Evolutionary conservation across 1,139 yeast species (phyloP).

Genomic region (Nadsonia starkeyi-henricii): DNA sequence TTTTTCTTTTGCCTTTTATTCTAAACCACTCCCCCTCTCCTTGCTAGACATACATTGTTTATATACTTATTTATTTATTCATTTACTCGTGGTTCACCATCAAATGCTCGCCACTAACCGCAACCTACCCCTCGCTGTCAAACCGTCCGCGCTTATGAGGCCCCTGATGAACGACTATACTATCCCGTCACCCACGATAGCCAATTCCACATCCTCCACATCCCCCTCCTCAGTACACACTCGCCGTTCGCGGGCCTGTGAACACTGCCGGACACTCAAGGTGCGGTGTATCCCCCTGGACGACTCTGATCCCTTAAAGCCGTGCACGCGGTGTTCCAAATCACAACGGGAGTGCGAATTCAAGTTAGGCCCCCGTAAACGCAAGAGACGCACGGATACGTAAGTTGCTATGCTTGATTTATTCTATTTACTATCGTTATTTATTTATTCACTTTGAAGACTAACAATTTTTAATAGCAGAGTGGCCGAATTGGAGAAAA

Average conservation of each 20-base stretch:
- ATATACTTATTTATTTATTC: too few relatives aligned
- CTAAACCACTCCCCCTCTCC: too few relatives aligned
- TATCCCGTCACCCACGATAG: too few relatives aligned
- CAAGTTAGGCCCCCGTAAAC: slow-evolving; percentile 45
- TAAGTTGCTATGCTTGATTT: slow-evolving; percentile 9
- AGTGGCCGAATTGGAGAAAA: slow-evolving; percentile 26
- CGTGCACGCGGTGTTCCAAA: slow-evolving; percentile 63
- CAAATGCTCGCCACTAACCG: too few relatives aligned
- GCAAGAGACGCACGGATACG: slow-evolving; percentile 28
- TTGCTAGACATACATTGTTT: too few relatives aligned
- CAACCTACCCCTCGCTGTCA: too few relatives aligned
- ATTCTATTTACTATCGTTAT: background rate
- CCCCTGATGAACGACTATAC: too few relatives aligned
- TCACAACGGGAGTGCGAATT: slow-evolving; percentile 53
- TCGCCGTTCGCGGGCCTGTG: slow-evolving; percentile 52
- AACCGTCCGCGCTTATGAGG: too few relatives aligned
- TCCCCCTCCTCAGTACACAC: background rate
- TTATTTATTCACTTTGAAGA: background rate
- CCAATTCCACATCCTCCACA: slow-evolving; percentile 6
- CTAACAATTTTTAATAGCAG: slow-evolving; percentile 11
- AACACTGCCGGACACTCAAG: slow-evolving; percentile 64
- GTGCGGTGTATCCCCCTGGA: slow-evolving; percentile 73
- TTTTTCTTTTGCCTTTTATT: too few relatives aligned
- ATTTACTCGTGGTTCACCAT: too few relatives aligned
- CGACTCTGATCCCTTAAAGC: slow-evolving; percentile 39